Base-by-base conservation (phyloP, 106 monocot species). In the Dioscorea dumetorum region DNA sequence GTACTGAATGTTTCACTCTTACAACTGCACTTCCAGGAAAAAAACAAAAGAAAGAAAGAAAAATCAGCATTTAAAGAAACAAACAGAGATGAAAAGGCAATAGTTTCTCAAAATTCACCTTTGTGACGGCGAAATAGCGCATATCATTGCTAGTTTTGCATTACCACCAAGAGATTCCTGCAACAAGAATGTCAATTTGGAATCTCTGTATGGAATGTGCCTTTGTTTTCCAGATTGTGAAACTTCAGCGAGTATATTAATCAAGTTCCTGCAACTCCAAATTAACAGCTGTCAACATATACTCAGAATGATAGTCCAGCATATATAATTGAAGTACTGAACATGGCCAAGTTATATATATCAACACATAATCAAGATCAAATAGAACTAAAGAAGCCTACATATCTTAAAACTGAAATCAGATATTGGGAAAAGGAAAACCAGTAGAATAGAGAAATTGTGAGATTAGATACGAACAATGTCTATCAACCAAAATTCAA, bases 121-220 rank as follows among this genome's bases (percentile, higher is more conserved):
- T 33, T 81, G 76, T 31, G 87, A 93, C 52, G 90, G 99, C 69
- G 99, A 99, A 69, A 99, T 72, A 35, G 90, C 87, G 80, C 99
- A 99, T 54, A 99, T 85, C 93, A 99, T 99, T 56, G 90, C 92
- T 22, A 99, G 72, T 75, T 93, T 99, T 10, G 93, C 93, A 83
- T 99, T 99, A 54, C 99, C 99, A 71, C 99, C 99, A 63, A 99
- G 99, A 78, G 99, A 99, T 73, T 99, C 99, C 72, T 99, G 99
- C 54, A 99, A 70, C 60, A 99, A 76, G 76, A 99, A 99, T 57
- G 99, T 99, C 63, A 99, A 74, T 80, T 68, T 99, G 48, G 99
- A 99, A 75, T 99, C 93, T 33, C 99, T 80, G 74, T 99, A 99
- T 35, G 99, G 99, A 69, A 99, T 83, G 76, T 99, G 99, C 58